Evolutionary conservation across 2,329 filamentous ascomycete genomes (phyloP), one percentile per base, ranked within the genome.

Genomic region (Cladosporium sp.): DNA sequence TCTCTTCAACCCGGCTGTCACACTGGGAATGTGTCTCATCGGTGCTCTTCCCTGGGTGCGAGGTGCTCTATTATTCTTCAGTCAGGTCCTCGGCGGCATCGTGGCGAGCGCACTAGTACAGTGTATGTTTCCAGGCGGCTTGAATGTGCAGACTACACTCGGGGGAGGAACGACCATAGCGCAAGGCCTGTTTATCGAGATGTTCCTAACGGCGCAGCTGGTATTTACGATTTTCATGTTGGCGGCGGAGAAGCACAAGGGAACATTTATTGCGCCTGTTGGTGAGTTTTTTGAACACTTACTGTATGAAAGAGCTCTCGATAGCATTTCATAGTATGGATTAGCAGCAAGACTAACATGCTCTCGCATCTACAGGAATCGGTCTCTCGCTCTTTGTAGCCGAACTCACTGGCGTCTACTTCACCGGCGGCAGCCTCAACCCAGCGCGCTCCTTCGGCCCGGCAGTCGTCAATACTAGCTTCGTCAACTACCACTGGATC

Each of bases 351-450:
- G 28, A 35, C 23, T 59, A 10, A 59, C 35, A 28, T 2, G 1
- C 6, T 37, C 14, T 21, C 8, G 1, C 31, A 23, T 3, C 28
- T 21, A 1, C 67, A 26, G 63, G 67, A 28, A 82, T 82, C 62
- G 80, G 80, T 4, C 75, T 82, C 26, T 74, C 80, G 46, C 76
- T 83, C 0, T 84, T 83, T 71, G 76, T 83, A 50, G 78, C 80
- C 31, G 80, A 83, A 66, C 72, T 84, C 57, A 69, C 72, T 11
- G 74, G 75, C 16, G 71, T 73, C 62, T 80, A 75, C 66, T 82
- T 78, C 70, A 82, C 71, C 26, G 67, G 70, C 46, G 68, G 72
- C 62, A 77, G 79, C 62, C 68, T 78, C 21, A 78, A 78, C 64
- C 76, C 76, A 29, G 76, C 76, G 7, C 69, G 76, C 46, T 76